Base-by-base conservation (phyloP, 2,329 filamentous ascomycete species). In the Diaporthe nobilis region DNA sequence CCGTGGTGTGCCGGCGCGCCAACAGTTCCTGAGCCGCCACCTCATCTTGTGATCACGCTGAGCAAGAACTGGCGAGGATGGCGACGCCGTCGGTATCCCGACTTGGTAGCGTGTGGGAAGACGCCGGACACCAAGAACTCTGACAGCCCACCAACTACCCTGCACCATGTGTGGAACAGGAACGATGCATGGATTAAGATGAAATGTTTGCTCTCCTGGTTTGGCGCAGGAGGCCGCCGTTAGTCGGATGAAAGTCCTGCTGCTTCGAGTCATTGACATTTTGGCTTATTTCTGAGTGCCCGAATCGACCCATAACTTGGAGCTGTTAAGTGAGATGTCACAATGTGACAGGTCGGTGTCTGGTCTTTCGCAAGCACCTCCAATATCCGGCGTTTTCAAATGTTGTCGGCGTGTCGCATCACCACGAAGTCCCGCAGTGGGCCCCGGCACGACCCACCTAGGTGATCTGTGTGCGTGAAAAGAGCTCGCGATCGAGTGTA, bases 231-330 rank as follows among this genome's bases (percentile, higher is more conserved):
- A 73, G 28, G 58, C 31, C 47, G 58, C 58, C 44, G 58, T 42
- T 28, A 42, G 58, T 53, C 42, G 12, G 42, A n/a, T 31, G 31
- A 13, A 9, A 47, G 37, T 55, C 31, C 42, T 37, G 42, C 17
- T 37, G 31, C 57, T 68, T 70, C 72, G 51, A 74, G 63, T 60
- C 72, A 70, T 74, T 71, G 63, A 34, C 53, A 42, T 67, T 47
- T 60, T 47, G 42, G 22, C 28, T 58, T 58, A 49, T 60, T 60
- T 44, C 60, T 68, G 39, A 37, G 39, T 42, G 49, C 28, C 60
- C 71, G 25, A 65, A 57, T 65, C 49, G 58, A 34, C 58, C 71
- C 71, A 65, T 63, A 47, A 28, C 34, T n/a, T 44, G 9, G 20
- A 37, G 71, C 47, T 34, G 20, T 57, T 37, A 65, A 57, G 71